Evolutionary conservation across 345 rosid species (phyloP), one percentile per base, ranked within the genome.

Genomic region (Reutealis trisperma): DNA sequence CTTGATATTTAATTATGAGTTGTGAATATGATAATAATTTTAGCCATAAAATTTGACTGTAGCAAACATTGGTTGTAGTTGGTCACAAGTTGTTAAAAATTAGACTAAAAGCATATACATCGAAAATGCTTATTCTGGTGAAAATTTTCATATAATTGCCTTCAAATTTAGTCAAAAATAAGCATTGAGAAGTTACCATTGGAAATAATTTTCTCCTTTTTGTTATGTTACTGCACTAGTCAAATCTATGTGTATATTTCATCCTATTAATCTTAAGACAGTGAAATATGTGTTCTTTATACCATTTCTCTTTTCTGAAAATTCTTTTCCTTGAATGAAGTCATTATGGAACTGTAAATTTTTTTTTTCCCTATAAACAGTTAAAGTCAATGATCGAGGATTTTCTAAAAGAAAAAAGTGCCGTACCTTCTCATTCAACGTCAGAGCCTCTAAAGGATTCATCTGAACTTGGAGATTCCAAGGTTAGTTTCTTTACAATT

Each of bases 371-470:
- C 61, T 37, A 76, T 57, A 57, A 78, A 72, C 92, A 92, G 90
- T 79, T 92, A 84, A 85, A 86, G 30, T 72, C 88, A 65, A 65
- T 72, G 64, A 77, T 86, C 68, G 82, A 84, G 75, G 83, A 80
- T 63, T 70, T 72, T 30, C 75, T 84, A 24, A 78, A 79, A 75
- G 85, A 79, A 78, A 86, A 73, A 13, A 76, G 72, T 66, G 76
- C 78, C 57, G 62, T 78, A 71, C 73, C 76, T 54, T 67, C 71
- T 44, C 81, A 79, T 45, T 54, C 81, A 77, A 74, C 77, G 67
- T 30, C 88, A 77, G 79, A 70, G 45, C 83, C 95, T 67, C 74
- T 78, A 15, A 81, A 83, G 78, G 90, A 84, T 70, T 75, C 83
- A 79, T 76, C 86, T 74, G 54, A 78, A 67, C 62, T n/a, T 72